Conservation (phyloP, 2,329 filamentous ascomycete species). For the Paracamarosporium sp. region DNA sequence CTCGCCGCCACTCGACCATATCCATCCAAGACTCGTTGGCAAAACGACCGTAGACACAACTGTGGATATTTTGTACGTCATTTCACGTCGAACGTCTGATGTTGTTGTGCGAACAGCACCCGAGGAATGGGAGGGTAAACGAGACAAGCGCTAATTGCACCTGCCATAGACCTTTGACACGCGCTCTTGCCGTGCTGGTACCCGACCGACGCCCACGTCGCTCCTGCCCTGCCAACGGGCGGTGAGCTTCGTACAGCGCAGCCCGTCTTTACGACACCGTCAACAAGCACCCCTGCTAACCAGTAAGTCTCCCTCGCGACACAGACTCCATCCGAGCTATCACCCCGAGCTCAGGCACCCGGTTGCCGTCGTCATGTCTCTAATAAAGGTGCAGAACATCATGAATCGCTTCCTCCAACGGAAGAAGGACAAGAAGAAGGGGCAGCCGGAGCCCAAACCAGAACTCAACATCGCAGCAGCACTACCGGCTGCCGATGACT, state of each 20-base stretch:
- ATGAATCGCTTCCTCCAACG: conserved; percentile 83
- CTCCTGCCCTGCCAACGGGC: conserved; percentile 15
- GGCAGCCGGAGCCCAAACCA: conserved; percentile 60
- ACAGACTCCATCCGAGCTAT: conserved; percentile 16
- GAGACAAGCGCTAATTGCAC: conserved; percentile 21
- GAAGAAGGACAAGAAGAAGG: conserved; percentile 61
- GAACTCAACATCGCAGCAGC: conserved; percentile 76
- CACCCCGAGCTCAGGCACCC: conserved; percentile 14
- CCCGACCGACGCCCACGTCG: conserved; percentile 15
- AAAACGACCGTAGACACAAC: conserved; percentile 1
- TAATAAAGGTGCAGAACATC: conserved; percentile 33
- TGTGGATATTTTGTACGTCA: conserved; percentile 18
- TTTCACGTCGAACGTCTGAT: background rate
- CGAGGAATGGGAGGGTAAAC: conserved; percentile 18
- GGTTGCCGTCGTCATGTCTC: conserved; percentile 11
- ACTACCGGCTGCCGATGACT: conserved; percentile 84
- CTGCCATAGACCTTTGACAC: conserved; percentile 21
- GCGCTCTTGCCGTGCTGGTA: conserved; percentile 20
- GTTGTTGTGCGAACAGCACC: conserved; percentile 9
- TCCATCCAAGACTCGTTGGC: conserved; percentile 11
- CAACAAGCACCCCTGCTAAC: conserved; percentile 8
- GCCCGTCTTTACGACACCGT: conserved; percentile 3
- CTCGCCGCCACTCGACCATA: conserved; percentile 12
- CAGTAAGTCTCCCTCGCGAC: conserved; percentile 23
- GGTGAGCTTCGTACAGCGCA: conserved; percentile 17